Percentiles rank a stretch among this genome's conserved stretches.
Evolutionary conservation across 257 asterid genomes (phyloP).

Genomic region (Forsythia suspensa): DNA sequence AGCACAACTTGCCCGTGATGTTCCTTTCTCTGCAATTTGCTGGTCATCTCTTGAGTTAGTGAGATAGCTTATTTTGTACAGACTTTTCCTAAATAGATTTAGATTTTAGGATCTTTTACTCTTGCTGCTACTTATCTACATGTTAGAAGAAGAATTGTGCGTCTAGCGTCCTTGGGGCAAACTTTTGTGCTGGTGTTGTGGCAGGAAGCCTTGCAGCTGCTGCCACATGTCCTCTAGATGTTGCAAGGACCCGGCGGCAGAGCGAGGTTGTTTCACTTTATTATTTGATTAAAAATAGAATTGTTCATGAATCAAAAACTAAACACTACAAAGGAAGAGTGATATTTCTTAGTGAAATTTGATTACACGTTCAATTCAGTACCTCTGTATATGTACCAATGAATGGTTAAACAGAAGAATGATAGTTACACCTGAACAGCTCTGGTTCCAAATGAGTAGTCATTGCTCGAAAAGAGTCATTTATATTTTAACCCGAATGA

Average conservation of each 20-base stretch:
- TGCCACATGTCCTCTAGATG: constrained; percentile 76
- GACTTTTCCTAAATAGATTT: background rate
- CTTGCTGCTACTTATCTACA: constrained; percentile 28
- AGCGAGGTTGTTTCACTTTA: constrained; percentile 59
- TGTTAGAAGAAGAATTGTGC: constrained; percentile 59
- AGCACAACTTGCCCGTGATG: constrained; percentile 89
- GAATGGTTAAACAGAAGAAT: background rate
- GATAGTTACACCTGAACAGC: background rate
- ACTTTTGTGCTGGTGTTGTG: constrained; percentile 69
- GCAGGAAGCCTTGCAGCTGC: constrained; percentile 94
- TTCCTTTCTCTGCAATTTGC: constrained; percentile 89
- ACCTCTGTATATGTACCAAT: background rate
- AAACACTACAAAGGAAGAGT: background rate
- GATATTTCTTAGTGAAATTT: background rate
- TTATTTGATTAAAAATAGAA: constrained; percentile 6
- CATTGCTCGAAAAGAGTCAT: background rate
- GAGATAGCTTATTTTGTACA: constrained; percentile 13
- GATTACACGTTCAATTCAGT: background rate
- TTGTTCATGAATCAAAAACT: background rate
- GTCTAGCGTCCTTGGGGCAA: constrained; percentile 59
- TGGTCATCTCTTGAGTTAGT: constrained; percentile 91
- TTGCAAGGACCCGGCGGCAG: constrained; percentile 77
- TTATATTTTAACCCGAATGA: background rate
- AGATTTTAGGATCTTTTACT: background rate
- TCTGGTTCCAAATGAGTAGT: background rate